Base-by-base conservation (phyloP, 306 rosid genomes). In the Benincasa hispida region DNA sequence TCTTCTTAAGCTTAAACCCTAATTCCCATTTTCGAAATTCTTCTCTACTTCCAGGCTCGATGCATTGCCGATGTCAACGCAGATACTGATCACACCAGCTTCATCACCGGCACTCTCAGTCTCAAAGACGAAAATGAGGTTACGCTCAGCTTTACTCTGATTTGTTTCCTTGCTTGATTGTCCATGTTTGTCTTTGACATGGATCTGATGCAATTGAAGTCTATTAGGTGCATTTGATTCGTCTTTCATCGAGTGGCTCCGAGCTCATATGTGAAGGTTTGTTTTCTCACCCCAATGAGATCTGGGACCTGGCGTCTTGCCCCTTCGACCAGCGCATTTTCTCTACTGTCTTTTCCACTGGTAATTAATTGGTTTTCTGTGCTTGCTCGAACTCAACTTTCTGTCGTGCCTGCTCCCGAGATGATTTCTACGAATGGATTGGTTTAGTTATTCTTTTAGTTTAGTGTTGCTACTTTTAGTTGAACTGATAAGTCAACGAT, bases 121-220 rank as follows among this genome's bases (percentile, higher is more conserved):
- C 98, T 94, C 50, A 92, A 90, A 87, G 98, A 94, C 82, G 98
- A 91, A 87, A 94, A 91, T 41, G 98, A 94, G 97, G 98, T 93
- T 54, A 14, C 15, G n/a, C 56, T 72, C 42, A 15, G 42, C 18
- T 28, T 55, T n/a, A 11, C 61, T 76, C 27, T 32, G 11, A 41
- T 79, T 18, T 25, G 4, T 42, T 14, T 55, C 17, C 4, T 75
- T 2, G 62, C 8, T 10, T 17, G 17, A 21, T 21, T 42, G 2
- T 22, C 87, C 35, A 6, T 28, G 11, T 27, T 50, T 72, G n/a
- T 45, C 65, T 81, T 34, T 41, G 81, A 7, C 63, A 72, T 51
- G 84, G 78, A 63, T 80, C 74, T 69, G 50, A 84, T 67, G 72
- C 15, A 37, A 37, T 69, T 80, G 81, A 47, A 68, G 76, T 79